Evolutionary conservation across 176 grass and related monocot genomes (phyloP).

Genomic region (Rhynchospora tenuis): DNA sequence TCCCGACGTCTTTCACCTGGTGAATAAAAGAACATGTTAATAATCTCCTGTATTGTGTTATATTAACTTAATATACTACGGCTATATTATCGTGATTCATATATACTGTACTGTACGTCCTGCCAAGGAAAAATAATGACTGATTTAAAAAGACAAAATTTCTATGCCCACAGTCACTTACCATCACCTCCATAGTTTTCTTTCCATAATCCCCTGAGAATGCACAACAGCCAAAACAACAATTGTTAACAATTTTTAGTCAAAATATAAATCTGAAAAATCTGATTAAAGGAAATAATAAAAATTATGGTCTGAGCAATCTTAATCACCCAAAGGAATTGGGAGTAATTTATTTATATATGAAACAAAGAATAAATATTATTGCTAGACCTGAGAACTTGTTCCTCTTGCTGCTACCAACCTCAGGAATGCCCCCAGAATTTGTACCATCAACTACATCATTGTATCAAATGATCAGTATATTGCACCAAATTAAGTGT

Average conservation of each 20-base stretch:
- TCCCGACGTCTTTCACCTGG: constrained; percentile 73
- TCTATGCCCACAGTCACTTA: constrained; percentile 8
- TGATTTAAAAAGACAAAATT: not conserved
- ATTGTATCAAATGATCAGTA: not conserved
- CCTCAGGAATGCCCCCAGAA: constrained; percentile 23
- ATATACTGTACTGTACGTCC: no score
- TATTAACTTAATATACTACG: no score
- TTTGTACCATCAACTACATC: constrained; percentile 2
- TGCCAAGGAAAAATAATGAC: no score
- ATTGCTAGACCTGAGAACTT: constrained; percentile 35
- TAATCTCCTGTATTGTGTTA: not conserved
- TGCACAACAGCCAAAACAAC: not conserved
- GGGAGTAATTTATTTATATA: not conserved
- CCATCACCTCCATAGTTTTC: constrained; percentile 77
- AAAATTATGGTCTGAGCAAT: no score
- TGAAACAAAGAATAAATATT: not conserved
- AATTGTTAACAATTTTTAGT: not conserved
- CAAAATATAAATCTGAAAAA: not conserved
- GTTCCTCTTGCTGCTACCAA: constrained; percentile 29
- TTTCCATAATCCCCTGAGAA: constrained; percentile 43
- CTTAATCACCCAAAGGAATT: no score
- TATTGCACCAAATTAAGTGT: not conserved
- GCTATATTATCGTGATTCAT: no score
- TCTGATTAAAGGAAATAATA: not conserved
- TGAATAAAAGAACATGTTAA: not conserved